Evolutionary conservation across 305 asterid species (phyloP), one percentile per base, ranked within the genome.

Genomic region (Solanum hybrid): DNA sequence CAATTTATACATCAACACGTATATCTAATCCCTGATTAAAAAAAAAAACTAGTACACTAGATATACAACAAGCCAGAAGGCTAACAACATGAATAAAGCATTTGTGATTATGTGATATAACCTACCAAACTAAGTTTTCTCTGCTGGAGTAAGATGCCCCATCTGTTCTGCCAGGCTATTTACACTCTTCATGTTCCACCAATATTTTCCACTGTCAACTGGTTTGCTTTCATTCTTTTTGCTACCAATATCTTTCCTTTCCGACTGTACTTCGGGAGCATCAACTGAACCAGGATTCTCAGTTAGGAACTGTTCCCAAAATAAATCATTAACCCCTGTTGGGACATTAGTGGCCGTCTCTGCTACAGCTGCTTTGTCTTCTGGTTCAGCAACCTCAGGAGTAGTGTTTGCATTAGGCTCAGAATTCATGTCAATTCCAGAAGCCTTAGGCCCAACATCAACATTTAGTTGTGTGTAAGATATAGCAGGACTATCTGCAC

Each of bases 221-320:
- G 92, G 90, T 92, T 91, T 94, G 28, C 57, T 91, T 89, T 94
- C 96, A 71, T 71, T 91, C 87, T 90, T 93, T 93, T 92, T 92
- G 89, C 91, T 91, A 1, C 71, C 39, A 14, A 69, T 34, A 46
- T 88, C 92, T 89, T 84, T 87, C 51, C 91, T 89, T 78, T 92
- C 92, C 1, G 93, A 89, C 18, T 91, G 92, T 26, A 92, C 90
- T 71, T 90, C 94, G 83, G 89, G 91, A 16, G 88, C 51, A 88
- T 36, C 83, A 34, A 90, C 69, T 2, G 95, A 79, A 74, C 89
- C 93, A 31, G 95, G 96, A 28, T 93, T 92, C 93, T 95, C 96
- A 1, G 96, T 95, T 24, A 95, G 89, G 90, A 95, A 95, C 93
- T 95, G 98, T 76, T 95, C 95, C 98, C 98, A 95, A 64, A 95